Percentiles rank a stretch among this genome's conserved stretches.
These are phyloP conservation scores for Strobilomyces echinocephalus DNA, from an alignment of 768 basidiomycete genomes.

Conservation along the genomic window DNA sequence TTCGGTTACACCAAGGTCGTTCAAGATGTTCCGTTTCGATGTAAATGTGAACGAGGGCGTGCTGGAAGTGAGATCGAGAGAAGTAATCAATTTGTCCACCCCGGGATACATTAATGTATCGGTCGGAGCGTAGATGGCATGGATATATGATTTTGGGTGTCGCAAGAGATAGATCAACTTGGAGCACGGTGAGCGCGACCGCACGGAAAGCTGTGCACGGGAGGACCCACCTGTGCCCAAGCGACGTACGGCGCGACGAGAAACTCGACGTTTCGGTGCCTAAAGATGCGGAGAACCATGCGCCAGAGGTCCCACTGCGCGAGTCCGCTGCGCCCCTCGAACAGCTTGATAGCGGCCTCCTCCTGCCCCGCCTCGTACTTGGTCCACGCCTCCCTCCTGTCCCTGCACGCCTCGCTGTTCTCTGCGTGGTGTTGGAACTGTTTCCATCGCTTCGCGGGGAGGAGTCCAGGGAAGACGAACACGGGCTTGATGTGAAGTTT, in stretches of 20 bases:
- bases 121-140: constrained; percentile 87
- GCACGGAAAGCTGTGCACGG: neutral
- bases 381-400: constrained; percentile 82
- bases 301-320: constrained; percentile 93
- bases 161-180: constrained; percentile 94
- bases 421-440: constrained; percentile 46
- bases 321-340: constrained; percentile 69
- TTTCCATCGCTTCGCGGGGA: constrained; percentile 72
- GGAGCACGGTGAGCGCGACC: constrained; percentile 6
- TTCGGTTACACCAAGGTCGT: constrained; percentile 60
- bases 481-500: constrained; percentile 93
- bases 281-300: constrained; percentile 85
- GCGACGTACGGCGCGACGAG: constrained; percentile 93
- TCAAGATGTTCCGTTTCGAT: constrained; percentile 72
- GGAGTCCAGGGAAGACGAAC: constrained; percentile 93
- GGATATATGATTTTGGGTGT: constrained; percentile 90
- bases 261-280: constrained; percentile 93
- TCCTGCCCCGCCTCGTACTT: constrained; percentile 92
- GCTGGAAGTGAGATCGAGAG: constrained; percentile 67
- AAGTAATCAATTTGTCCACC: constrained; percentile 86
- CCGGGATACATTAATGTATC: constrained; percentile 87
- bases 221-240: constrained; percentile 82
- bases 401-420: constrained; percentile 64
- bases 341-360: constrained; percentile 80
- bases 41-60: constrained; percentile 77